phyloP scores from a whole-genome alignment of 2,329 filamentous ascomycete species.

The Leptographium galeiforme region DNA sequence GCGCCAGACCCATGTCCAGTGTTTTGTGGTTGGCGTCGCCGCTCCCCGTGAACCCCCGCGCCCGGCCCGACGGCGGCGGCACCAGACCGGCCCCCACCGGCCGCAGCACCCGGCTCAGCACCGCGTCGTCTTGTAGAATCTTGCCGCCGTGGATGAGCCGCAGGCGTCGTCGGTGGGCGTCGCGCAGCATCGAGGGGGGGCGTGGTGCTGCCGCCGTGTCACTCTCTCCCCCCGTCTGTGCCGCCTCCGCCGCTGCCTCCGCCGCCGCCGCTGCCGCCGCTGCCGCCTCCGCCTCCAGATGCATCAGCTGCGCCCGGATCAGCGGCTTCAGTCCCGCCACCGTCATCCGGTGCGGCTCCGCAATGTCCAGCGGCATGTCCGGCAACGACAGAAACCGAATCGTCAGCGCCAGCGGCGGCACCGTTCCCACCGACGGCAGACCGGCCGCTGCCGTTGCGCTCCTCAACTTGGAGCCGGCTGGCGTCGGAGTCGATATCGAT shows the following conservation, averaged over 20 bases:
- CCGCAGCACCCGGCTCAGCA: constrained; percentile 56
- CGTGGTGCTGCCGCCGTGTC: too few species aligned
- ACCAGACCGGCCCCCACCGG: constrained; percentile 45
- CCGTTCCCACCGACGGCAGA: not conserved
- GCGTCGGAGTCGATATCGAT: too few species aligned
- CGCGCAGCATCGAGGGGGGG: not conserved
- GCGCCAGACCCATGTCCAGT: too few species aligned
- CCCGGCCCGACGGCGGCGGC: constrained; percentile 20
- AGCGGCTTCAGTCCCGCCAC: constrained; percentile 68
- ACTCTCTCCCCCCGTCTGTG: too few species aligned
- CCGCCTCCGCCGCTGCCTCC: constrained; percentile 21
- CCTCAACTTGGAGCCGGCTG: too few species aligned
- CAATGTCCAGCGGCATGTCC: constrained; percentile 68
- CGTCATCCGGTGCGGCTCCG: constrained; percentile 53
- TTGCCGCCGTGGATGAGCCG: constrained; percentile 85
- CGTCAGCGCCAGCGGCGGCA: constrained; percentile 54
- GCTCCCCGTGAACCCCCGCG: not conserved
- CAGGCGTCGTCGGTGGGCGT: constrained; percentile 47
- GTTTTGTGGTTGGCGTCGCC: not conserved
- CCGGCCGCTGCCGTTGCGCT: too few species aligned
- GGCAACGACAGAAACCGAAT: constrained; percentile 83
- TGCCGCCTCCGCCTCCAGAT: not conserved
- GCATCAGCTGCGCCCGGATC: constrained; percentile 55
- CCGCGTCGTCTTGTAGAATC: constrained; percentile 61
- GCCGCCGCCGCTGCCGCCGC: constrained; percentile 25